Percentiles rank a stretch among this genome's conserved stretches.
Evolutionary conservation across 106 monocot genomes (phyloP).

Genomic region (Dendrobium catenatum): DNA sequence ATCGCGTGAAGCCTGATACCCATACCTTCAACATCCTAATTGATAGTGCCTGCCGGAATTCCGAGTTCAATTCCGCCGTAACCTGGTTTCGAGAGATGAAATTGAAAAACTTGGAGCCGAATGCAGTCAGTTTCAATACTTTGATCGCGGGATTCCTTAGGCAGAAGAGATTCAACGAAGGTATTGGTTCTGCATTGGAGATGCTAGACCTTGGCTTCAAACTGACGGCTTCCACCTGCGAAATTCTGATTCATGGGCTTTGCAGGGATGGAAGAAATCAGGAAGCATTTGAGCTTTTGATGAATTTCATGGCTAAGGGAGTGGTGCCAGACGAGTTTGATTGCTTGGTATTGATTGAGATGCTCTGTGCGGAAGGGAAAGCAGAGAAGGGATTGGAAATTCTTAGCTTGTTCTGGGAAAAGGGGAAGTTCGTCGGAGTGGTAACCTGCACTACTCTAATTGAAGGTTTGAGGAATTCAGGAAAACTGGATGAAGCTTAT

Average conservation of each 20-base stretch:
- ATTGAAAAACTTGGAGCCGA: constrained; percentile 34
- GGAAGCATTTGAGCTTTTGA: constrained; percentile 46
- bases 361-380: constrained; percentile 32
- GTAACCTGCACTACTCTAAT: constrained; percentile 49
- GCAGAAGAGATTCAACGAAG: constrained; percentile 42
- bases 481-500: constrained; percentile 19
- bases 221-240: constrained; percentile 48
- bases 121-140: constrained; percentile 77
- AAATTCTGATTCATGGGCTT: constrained; percentile 64
- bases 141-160: constrained; percentile 60
- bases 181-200: constrained; percentile 59
- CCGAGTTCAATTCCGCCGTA: constrained; percentile 31
- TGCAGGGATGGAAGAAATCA: constrained; percentile 25
- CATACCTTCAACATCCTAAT: constrained; percentile 78
- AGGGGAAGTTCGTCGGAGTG: constrained; percentile 17
- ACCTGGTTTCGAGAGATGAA: constrained; percentile 63
- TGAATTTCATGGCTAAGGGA: constrained; percentile 33
- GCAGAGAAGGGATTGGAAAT: constrained; percentile 42
- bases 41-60: constrained; percentile 22
- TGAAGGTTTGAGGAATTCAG: constrained; percentile 48
- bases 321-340: constrained; percentile 54
- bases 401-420: constrained; percentile 36
- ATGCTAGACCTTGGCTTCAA: constrained; percentile 68
- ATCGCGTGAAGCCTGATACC: constrained; percentile 57
- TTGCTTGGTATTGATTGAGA: constrained; percentile 43